These are phyloP conservation scores for Pythium sp. DNA, from an alignment of 352 stramenopile species.

Conservation along the genomic window DNA sequence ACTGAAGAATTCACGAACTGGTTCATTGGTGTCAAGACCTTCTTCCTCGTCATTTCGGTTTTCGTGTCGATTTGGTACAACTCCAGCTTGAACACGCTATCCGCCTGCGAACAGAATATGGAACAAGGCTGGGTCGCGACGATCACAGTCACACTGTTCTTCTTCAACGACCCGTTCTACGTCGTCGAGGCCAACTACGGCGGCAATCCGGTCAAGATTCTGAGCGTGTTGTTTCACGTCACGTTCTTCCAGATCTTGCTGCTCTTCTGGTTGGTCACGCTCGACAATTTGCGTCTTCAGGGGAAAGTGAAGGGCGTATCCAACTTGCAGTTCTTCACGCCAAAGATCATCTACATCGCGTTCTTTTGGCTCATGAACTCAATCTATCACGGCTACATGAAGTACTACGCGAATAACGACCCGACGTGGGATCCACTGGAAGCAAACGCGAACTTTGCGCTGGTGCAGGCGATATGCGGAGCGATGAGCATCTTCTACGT, in stretches of 20 bases:
- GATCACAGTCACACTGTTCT: conserved; percentile 40
- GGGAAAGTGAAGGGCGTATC: conserved; percentile 46
- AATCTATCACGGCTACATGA: conserved; percentile 59
- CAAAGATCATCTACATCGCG: conserved; percentile 43
- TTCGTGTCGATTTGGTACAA: conserved; percentile 44
- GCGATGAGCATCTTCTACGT: conserved; percentile 46
- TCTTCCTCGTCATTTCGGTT: conserved; percentile 44
- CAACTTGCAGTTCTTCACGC: conserved; percentile 50
- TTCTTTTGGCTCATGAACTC: conserved; percentile 58
- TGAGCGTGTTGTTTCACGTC: conserved; percentile 53
- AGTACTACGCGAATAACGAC: conserved; percentile 62
- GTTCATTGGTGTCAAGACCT: conserved; percentile 56
- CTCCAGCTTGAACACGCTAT: conserved; percentile 37
- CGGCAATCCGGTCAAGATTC: conserved; percentile 44
- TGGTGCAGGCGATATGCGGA: conserved; percentile 33
- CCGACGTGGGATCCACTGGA: conserved; percentile 41
- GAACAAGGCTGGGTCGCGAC: conserved; percentile 54
- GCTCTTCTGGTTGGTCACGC: conserved; percentile 56
- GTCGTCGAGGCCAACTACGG: conserved; percentile 41
- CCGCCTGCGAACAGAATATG: conserved; percentile 49
- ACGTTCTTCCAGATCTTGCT: conserved; percentile 61
- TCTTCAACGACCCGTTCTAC: conserved; percentile 70
- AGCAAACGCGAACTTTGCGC: conserved; percentile 36
- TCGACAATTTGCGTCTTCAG: conserved; percentile 58
- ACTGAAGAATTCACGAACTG: conserved; percentile 47